Conservation (phyloP, 2,329 filamentous ascomycete genomes). For the Sporothrix variecibatus region DNA sequence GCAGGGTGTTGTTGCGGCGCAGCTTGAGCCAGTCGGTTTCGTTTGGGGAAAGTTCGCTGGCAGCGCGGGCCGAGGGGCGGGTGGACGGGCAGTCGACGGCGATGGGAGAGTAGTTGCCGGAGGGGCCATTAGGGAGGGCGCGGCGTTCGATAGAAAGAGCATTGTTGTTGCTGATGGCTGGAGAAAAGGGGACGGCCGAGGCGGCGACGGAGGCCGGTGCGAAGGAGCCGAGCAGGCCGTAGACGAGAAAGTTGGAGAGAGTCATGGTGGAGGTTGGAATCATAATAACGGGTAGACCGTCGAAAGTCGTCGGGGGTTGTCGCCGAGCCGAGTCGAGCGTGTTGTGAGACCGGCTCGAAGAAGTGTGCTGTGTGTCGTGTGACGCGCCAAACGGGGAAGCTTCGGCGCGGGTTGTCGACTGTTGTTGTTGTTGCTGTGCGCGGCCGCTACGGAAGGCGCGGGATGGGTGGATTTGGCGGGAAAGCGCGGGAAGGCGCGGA, state of each 20-base stretch:
- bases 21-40: conserved; percentile 74
- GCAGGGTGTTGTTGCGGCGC: conserved; percentile 71
- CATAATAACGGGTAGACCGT: not conserved
- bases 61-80: conserved; percentile 69
- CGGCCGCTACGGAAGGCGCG: not conserved
- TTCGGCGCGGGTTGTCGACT: not conserved
- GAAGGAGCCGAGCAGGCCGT: conserved; percentile 7
- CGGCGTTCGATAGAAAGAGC: conserved; percentile 28
- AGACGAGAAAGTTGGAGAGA: not conserved
- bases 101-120: conserved; percentile 70
- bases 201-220: conserved; percentile 11
- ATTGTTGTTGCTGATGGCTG: not conserved
- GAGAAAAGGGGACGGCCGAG: not conserved
- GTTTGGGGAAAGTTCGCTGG: conserved; percentile 61
- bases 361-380: not conserved
- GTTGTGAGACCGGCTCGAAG: not conserved
- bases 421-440: not conserved
- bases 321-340: not conserved
- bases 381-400: not conserved
- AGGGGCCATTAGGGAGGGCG: conserved; percentile 43
- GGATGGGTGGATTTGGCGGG: not conserved
- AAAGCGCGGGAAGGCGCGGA: not conserved
- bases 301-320: not conserved
- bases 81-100: conserved; percentile 67
- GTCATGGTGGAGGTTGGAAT: not conserved